Evolutionary conservation across 2,329 filamentous ascomycete species (phyloP).

Genomic region (Pestalotiopsis sp.): DNA sequence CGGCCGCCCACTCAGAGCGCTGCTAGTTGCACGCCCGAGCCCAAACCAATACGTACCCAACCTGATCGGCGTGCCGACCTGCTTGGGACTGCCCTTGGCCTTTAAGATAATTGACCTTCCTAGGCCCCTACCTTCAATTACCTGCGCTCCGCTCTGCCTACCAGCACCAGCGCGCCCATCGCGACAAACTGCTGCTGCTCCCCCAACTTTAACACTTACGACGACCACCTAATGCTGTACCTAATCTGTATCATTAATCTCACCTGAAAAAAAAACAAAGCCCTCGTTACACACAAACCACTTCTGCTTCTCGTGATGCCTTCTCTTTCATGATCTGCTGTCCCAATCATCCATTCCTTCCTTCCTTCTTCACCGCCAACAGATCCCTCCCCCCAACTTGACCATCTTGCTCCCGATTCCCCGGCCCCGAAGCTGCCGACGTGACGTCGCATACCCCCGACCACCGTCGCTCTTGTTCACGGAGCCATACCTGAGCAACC

Average conservation of each 20-base stretch:
- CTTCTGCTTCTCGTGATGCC: not conserved
- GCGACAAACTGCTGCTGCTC: not conserved
- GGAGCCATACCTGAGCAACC: not conserved
- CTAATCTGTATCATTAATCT: not conserved
- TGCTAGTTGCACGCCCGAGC: not conserved
- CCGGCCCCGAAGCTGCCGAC: conserved; percentile 15
- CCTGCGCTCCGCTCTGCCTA: not conserved
- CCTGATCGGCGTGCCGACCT: not conserved
- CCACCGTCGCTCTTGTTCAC: conserved; percentile 21
- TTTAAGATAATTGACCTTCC: not conserved
- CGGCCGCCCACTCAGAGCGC: not conserved
- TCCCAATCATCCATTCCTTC: not conserved
- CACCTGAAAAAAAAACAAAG: not conserved
- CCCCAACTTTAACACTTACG: not conserved
- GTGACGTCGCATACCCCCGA: conserved; percentile 23
- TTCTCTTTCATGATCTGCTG: not conserved
- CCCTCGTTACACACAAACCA: not conserved
- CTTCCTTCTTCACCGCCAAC: not conserved
- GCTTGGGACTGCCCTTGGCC: not conserved
- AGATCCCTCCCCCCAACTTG: not conserved
- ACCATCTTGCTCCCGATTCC: not conserved
- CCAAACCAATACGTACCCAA: not conserved
- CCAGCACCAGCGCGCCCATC: not conserved
- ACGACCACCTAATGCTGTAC: not conserved
- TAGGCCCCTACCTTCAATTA: not conserved